Evolutionary conservation across 331 rosid species (phyloP), one percentile per base, ranked within the genome.

Genomic region (Arachis monticola): DNA sequence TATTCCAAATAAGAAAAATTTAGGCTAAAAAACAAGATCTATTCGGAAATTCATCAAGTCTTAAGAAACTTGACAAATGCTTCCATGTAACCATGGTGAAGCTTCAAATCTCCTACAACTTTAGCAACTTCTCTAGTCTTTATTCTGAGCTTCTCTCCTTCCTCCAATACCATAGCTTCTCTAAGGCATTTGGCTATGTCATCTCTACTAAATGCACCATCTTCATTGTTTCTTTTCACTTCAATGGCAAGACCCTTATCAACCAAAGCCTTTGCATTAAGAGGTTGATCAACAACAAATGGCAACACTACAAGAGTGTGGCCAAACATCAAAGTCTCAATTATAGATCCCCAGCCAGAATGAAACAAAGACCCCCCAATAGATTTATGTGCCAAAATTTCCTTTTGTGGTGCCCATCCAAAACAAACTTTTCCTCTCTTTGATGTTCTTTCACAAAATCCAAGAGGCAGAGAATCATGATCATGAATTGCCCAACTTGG

Each of bases 301-400:
- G 86, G 85, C 4, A 82, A 63, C 8, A 66, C 73, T 60, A 81
- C 69, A 17, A 79, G 85, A 6, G 35, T 46, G 53, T 65, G 83
- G 11, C 76, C 90, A 70, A 81, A 81, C 40, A 76, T 77, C 44
- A 77, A 5, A 7, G 63, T 55, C 32, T 87, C 90, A 69, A 83
- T 76, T 3, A 59, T 50, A 31, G 90, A 81, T 1, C 83, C 83
- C 86, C 85, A 84, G 0, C 83, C 80, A 11, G 70, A 60, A 31
- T 84, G 90, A 79, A 81, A 69, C 63, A 87, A 45, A 22, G 76
- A 81, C 0, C 86, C 88, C 10, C 85, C 85, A 67, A 76, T 53
- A 38, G 85, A 77, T 12, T 81, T 64, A 44, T 87, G 86, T 0
- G 76, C 70, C 41, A 81, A 51, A 32, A 83, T 81, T 51, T 83